phyloP scores from a whole-genome alignment of 495 filamentous ascomycete genomes.

The Extremus antarcticus region DNA sequence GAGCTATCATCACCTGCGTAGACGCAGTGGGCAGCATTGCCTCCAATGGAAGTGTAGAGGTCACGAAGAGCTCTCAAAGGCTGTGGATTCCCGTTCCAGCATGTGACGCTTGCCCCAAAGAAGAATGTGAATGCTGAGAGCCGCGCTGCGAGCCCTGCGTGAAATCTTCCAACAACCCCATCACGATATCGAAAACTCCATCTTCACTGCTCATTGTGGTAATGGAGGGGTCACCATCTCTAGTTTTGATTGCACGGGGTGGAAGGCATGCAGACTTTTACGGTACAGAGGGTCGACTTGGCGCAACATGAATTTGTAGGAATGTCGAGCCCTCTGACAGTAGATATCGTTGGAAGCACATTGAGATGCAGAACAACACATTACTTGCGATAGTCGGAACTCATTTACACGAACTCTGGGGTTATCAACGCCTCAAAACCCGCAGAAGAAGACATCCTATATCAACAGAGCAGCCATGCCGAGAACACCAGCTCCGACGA shows the following conservation, averaged over 20 bases:
- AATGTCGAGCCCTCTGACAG: no score
- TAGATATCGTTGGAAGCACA: no score
- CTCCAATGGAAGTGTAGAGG: background rate
- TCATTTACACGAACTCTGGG: background rate
- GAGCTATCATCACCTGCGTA: no score
- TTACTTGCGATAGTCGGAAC: background rate
- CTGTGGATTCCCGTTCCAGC: background rate
- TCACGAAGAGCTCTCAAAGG: background rate
- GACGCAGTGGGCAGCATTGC: background rate
- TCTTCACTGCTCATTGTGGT: no score
- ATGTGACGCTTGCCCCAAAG: background rate
- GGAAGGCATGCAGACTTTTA: no score
- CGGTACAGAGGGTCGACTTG: no score
- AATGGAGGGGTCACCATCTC: no score
- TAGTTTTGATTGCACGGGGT: no score
- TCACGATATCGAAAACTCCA: no score
- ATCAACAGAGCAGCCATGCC: slow-evolving; percentile 1
- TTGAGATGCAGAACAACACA: background rate
- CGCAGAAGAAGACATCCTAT: background rate
- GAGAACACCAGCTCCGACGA: background rate
- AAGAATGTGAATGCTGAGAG: background rate
- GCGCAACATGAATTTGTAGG: no score
- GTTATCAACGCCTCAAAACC: background rate
- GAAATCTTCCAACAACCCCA: background rate
- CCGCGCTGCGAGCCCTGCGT: background rate